Conservation (phyloP, 2,329 filamentous ascomycete genomes). For the Penicillium sp. region DNA sequence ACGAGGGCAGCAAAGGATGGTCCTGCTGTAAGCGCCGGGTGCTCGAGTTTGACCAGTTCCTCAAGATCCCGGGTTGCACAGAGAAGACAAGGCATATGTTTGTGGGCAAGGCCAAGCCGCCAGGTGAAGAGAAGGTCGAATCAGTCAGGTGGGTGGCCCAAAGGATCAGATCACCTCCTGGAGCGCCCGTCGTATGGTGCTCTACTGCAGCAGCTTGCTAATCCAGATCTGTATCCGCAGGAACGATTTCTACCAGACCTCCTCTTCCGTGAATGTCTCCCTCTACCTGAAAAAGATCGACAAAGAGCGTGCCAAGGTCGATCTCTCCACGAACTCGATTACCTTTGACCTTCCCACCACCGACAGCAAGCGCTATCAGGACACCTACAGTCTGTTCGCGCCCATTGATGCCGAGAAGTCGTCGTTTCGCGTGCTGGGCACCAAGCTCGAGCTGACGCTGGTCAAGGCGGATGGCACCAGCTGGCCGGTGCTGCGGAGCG, state of each 20-base stretch:
- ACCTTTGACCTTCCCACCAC: conserved; percentile 80
- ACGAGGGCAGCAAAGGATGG: conserved; percentile 97
- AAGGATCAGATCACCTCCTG: too few relatives aligned
- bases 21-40: conserved; percentile 94
- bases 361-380: conserved; percentile 78
- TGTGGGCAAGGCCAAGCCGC: conserved; percentile 66
- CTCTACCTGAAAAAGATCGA: conserved; percentile 97
- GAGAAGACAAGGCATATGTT: conserved; percentile 82
- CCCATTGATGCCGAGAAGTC: conserved; percentile 72
- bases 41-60: conserved; percentile 95
- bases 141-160: conserved; percentile 70
- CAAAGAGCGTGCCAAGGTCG: conserved; percentile 70
- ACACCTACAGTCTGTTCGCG: conserved; percentile 71
- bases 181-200: too few relatives aligned
- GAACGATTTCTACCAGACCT: conserved; percentile 93
- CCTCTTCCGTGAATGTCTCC: conserved; percentile 77
- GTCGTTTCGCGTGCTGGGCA: conserved; percentile 76
- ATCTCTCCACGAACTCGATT: conserved; percentile 63
- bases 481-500: conserved; percentile 81
- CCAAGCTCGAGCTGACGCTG: conserved; percentile 80
- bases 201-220: conserved; percentile 2
- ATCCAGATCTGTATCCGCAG: conserved; percentile 40
- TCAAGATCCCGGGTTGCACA: conserved; percentile 89
- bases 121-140: conserved; percentile 71
- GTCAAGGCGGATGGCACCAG: conserved; percentile 70